Evolutionary conservation across 257 asterid species (phyloP).

Genomic region (Solanum tacnaense): DNA sequence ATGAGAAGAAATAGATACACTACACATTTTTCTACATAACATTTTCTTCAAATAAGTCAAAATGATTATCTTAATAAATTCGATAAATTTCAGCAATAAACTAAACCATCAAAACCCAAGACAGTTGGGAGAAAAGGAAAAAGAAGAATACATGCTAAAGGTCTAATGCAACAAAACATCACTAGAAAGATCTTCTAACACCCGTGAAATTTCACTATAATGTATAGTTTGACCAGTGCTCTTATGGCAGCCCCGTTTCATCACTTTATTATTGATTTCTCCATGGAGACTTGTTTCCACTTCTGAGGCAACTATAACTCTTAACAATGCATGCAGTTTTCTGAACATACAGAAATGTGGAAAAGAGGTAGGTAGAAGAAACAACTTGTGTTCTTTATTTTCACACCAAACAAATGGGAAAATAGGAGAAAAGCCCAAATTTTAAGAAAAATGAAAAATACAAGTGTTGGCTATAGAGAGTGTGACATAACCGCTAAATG

Average conservation of each 20-base stretch:
- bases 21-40: not conserved
- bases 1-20: not conserved
- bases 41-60: not conserved
- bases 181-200: not conserved
- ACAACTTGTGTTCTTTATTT: not conserved
- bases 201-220: not conserved
- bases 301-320: not conserved
- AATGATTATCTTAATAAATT: too few species aligned
- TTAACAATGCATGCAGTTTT: too few species aligned
- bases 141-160: not conserved
- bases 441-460: too few species aligned
- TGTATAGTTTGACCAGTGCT: not conserved
- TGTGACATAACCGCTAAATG: too few species aligned
- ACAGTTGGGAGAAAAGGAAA: not conserved
- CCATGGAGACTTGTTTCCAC: not conserved
- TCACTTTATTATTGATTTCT: not conserved
- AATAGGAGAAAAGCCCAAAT: too few species aligned
- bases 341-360: not conserved
- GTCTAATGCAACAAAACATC: not conserved
- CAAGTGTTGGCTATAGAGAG: too few species aligned
- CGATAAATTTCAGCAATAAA: not conserved
- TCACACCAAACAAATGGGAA: too few species aligned
- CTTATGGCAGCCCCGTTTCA: not conserved
- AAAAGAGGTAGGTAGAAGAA: not conserved
- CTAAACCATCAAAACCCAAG: not conserved